phyloP scores from a whole-genome alignment of 179 eudicot genomes.

The Camellia oleifera region DNA sequence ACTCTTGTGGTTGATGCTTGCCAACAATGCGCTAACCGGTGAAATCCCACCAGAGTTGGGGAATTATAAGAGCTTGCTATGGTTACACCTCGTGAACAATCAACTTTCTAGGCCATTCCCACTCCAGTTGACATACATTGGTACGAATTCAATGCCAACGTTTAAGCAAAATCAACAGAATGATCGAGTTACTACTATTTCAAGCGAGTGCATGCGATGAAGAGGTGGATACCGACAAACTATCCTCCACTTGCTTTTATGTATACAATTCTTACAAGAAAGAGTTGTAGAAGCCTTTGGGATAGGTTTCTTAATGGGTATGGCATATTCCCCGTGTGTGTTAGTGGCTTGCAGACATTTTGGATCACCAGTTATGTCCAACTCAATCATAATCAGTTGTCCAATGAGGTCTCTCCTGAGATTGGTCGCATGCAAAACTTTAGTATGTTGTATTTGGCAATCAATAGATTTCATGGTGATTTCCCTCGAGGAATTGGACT shows the following conservation, averaged over 20 bases:
- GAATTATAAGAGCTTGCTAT: conserved; percentile 72
- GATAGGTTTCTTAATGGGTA: conserved; percentile 64
- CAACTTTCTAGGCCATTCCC: conserved; percentile 59
- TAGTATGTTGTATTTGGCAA: conserved; percentile 70
- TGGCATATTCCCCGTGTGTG: conserved; percentile 73
- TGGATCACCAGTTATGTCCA: conserved; percentile 50
- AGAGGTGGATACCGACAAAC: conserved; percentile 87
- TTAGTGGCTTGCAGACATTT: conserved; percentile 43
- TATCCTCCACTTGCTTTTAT: conserved; percentile 94
- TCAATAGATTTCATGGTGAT: conserved; percentile 50
- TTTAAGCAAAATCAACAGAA: conserved; percentile 43
- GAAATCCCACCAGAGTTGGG: conserved; percentile 79
- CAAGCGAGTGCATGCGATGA: conserved; percentile 81
- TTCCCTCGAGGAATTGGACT: conserved; percentile 51
- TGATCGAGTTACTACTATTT: conserved; percentile 36
- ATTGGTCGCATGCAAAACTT: conserved; percentile 68
- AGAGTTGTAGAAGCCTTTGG: conserved; percentile 71
- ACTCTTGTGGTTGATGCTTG: conserved; percentile 92
- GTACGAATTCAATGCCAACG: conserved; percentile 51
- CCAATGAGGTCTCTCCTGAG: conserved; percentile 56
- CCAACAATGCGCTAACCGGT: conserved; percentile 69
- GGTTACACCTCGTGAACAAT: conserved; percentile 80
- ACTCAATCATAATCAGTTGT: conserved; percentile 16
- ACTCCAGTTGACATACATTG: conserved; percentile 57
- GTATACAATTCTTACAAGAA: conserved; percentile 59